A percentile compares a stretch with the other conserved stretches of the same genome.
Evolutionary conservation across 1,284 basidiomycete species (phyloP).

Genomic region (Stygiomarasmius scandens): DNA sequence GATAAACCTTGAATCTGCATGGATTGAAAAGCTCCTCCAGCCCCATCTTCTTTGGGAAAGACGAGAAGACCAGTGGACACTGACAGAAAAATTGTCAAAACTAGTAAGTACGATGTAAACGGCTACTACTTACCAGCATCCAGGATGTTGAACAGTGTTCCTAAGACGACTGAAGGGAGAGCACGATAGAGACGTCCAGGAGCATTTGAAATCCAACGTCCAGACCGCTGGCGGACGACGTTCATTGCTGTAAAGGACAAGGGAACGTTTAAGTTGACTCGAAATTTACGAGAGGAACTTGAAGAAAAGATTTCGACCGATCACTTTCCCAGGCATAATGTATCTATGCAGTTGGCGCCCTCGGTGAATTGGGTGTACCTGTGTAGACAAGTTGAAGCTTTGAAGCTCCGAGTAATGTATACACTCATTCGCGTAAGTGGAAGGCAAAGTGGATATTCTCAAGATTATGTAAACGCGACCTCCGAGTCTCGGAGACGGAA

Average conservation of each 20-base stretch:
- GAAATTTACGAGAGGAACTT: too few species aligned
- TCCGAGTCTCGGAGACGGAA: too few species aligned
- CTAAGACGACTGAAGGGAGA: conserved; percentile 22
- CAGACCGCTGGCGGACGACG: not conserved
- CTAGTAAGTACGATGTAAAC: not conserved
- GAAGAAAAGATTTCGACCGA: too few species aligned
- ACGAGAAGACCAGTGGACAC: conserved; percentile 25
- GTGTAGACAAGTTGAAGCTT: too few species aligned
- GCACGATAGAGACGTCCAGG: conserved; percentile 20
- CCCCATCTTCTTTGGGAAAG: conserved; percentile 19
- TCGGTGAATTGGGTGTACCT: too few species aligned
- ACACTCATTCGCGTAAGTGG: too few species aligned
- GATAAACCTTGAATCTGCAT: conserved; percentile 25
- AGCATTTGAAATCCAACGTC: not conserved
- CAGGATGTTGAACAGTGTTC: conserved; percentile 23
- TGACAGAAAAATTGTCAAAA: conserved; percentile 8
- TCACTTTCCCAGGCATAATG: too few species aligned
- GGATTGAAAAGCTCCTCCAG: conserved; percentile 18
- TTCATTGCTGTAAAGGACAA: not conserved
- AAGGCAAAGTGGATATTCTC: too few species aligned
- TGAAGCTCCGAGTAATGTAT: too few species aligned
- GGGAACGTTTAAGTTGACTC: too few species aligned
- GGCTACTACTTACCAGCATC: conserved; percentile 16
- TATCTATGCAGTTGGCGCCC: too few species aligned
- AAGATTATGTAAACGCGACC: too few species aligned